A percentile compares a stretch with the other conserved stretches of the same genome.
phyloP scores from a whole-genome alignment of 2,329 filamentous ascomycete genomes.

The Phaeoacremonium minimum region DNA sequence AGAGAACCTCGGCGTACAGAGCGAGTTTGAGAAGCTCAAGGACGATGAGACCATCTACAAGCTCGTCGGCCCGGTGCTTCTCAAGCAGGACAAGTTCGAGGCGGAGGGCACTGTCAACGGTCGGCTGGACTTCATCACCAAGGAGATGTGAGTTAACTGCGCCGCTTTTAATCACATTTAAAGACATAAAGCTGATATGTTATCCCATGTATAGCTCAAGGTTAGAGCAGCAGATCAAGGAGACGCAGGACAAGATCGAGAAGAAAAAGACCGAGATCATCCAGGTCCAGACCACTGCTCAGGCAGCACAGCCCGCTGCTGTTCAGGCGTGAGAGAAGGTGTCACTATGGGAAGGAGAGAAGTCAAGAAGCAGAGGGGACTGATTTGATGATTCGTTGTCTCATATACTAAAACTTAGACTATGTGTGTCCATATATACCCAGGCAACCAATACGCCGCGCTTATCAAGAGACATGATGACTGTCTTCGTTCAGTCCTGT shows the following conservation, averaged over 20 bases:
- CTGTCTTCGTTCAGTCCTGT: too few species aligned
- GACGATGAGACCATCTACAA: constrained; percentile 93
- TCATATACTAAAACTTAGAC: constrained; percentile 6
- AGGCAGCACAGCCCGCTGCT: constrained; percentile 29
- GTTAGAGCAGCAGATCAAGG: constrained; percentile 49
- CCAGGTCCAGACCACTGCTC: constrained; percentile 46
- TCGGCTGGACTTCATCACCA: constrained; percentile 84
- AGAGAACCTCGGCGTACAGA: constrained; percentile 85
- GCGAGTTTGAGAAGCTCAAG: constrained; percentile 78
- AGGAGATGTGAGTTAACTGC: constrained; percentile 72
- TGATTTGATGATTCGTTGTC: not conserved
- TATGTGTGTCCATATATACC: too few species aligned
- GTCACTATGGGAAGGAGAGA: constrained; percentile 3
- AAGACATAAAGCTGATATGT: constrained; percentile 15
- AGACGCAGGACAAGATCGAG: constrained; percentile 51
- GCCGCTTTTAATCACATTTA: not conserved
- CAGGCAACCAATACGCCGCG: too few species aligned
- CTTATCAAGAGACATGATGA: too few species aligned
- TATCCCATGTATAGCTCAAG: constrained; percentile 16
- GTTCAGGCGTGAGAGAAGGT: constrained; percentile 14
- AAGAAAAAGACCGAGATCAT: constrained; percentile 58
- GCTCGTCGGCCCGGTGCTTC: constrained; percentile 81
- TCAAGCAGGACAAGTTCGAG: constrained; percentile 92
- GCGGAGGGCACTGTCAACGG: constrained; percentile 88
- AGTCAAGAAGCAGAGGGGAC: constrained; percentile 1